These are phyloP conservation scores for Neonectria magnoliae DNA, from an alignment of 2,329 filamentous ascomycete genomes.

Conservation along the genomic window DNA sequence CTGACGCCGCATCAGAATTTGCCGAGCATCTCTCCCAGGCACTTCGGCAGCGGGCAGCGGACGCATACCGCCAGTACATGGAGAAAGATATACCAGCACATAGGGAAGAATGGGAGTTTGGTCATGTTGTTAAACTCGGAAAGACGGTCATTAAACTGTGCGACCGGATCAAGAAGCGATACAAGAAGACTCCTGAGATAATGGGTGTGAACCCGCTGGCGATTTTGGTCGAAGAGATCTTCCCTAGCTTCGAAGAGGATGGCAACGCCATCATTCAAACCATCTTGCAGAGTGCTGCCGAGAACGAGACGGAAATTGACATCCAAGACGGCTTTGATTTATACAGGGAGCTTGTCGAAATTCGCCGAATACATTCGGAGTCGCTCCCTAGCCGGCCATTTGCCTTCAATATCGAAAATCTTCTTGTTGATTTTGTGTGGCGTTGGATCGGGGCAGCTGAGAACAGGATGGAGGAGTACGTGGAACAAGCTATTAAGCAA, in stretches of 20 bases:
- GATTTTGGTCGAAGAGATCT: slow-evolving; percentile 82
- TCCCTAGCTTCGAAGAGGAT: slow-evolving; percentile 91
- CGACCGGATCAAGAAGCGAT: slow-evolving; percentile 91
- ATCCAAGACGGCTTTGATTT: slow-evolving; percentile 94
- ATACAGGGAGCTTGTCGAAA: slow-evolving; percentile 87
- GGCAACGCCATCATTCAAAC: slow-evolving; percentile 84
- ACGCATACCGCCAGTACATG: slow-evolving; percentile 83
- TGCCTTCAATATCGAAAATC: slow-evolving; percentile 85
- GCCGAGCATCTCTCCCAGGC: slow-evolving; percentile 76
- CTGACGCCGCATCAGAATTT: slow-evolving; percentile 78
- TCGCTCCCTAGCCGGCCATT: slow-evolving; percentile 80
- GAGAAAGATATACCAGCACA: slow-evolving; percentile 82
- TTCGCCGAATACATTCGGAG: slow-evolving; percentile 81
- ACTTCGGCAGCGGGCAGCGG: slow-evolving; percentile 76
- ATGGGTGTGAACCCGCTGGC: slow-evolving; percentile 76
- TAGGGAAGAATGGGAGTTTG: slow-evolving; percentile 88
- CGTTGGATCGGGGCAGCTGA: slow-evolving; percentile 90
- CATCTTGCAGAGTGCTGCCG: slow-evolving; percentile 78
- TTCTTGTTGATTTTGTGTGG: slow-evolving; percentile 94
- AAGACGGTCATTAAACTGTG: slow-evolving; percentile 86
- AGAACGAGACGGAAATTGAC: slow-evolving; percentile 78
- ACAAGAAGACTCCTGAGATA: slow-evolving; percentile 86
- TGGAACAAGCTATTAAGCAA: slow-evolving; percentile 90
- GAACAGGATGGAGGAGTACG: slow-evolving; percentile 80
- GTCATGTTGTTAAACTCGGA: slow-evolving; percentile 88